Base-by-base conservation (phyloP, 768 basidiomycete species). In the Butyriboletus loyo region DNA sequence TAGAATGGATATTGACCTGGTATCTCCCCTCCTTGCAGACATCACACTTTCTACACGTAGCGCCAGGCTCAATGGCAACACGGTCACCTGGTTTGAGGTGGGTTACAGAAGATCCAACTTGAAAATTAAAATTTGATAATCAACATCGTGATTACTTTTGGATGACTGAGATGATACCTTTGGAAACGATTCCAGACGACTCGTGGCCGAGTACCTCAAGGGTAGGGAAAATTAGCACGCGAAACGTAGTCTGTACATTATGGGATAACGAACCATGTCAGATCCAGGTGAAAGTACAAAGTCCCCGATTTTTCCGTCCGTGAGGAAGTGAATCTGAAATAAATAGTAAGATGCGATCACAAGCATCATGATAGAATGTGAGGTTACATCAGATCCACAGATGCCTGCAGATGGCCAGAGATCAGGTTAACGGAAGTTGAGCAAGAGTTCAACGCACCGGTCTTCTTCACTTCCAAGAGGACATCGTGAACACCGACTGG, bases 191-290 rank as follows among this genome's bases (percentile, higher is more conserved):
- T 11, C 92, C 94, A 25, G 92, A 77, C 2, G 92, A 92, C 73
- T 98, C 96, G 65, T 98, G 96, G 19, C 96, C 96, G 39, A 98
- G 84, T 44, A 93, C 88, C 92, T 90, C 68, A n/a, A 21, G 13
- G 7, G 25, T 42, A 40, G 41, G 15, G 30, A 22, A 52, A 39
- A 36, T 44, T 31, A 47, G 42, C 19, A 40, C 11, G 21, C 6
- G 9, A 51, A 37, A 22, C 19, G 5, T 37, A 6, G 40, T 53
- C 10, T 41, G 17, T 42, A 43, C 31, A 34, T 13, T 53, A 53
- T 14, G 50, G 53, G 21, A 47, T 37, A 9, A 52, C 63, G 24
- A 61, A 87, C 89, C 87, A 92, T 93, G 0, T 92, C 91, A 49
- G 57, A 57, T 2, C 58, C 65, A 34, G 79, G 79, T 52, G 85